phyloP scores from a whole-genome alignment of 176 grass and related monocot genomes.

The Oryza rufipogon region DNA sequence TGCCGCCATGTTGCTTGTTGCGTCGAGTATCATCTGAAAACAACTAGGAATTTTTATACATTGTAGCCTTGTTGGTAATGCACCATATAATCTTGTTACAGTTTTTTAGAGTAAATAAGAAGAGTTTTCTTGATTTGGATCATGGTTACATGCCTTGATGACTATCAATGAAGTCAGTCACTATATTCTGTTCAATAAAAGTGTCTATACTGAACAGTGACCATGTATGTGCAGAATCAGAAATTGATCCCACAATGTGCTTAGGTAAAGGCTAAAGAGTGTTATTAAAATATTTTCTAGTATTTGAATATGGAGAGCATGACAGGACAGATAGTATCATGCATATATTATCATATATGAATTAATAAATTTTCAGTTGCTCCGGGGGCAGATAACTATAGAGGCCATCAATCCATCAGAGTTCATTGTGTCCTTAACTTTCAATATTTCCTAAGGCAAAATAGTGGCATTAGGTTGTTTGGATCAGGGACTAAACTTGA shows the following conservation, averaged over 20 bases:
- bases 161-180: background rate
- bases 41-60: background rate
- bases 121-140: background rate
- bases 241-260: too few species aligned
- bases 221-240: too few species aligned
- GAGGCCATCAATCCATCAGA: background rate
- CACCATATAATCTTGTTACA: background rate
- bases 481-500: too few species aligned
- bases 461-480: background rate
- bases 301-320: too few species aligned
- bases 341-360: too few species aligned
- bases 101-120: background rate
- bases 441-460: too few species aligned
- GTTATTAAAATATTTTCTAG: too few species aligned
- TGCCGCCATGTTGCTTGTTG: slow-evolving; percentile 82
- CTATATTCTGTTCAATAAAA: background rate
- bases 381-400: too few species aligned
- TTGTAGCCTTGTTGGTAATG: background rate
- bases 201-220: background rate
- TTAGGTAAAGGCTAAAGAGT: too few species aligned
- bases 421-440: background rate
- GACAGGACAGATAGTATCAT: too few species aligned
- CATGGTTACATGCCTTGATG: background rate
- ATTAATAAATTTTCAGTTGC: too few species aligned
- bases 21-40: slow-evolving; percentile 77